These are phyloP conservation scores for Monosporascus sp. DNA, from an alignment of 2,329 filamentous ascomycete species.

Conservation along the genomic window DNA sequence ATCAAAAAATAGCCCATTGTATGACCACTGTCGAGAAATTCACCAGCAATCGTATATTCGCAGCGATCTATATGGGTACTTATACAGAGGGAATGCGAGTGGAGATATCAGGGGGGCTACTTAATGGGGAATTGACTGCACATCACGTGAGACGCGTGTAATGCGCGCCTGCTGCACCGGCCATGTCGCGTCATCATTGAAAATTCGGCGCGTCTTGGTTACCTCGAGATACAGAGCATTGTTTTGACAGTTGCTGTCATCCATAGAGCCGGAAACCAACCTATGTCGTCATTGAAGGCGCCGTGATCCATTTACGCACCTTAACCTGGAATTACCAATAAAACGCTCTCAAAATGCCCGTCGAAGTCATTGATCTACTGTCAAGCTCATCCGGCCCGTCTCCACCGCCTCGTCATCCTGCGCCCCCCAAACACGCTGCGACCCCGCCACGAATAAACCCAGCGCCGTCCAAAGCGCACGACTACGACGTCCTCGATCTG, in stretches of 20 bases:
- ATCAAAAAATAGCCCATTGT: too few relatives aligned
- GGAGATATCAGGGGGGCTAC: not conserved
- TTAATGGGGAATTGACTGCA: too few relatives aligned
- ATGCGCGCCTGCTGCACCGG: not conserved
- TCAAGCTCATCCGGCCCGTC: conserved; percentile 23
- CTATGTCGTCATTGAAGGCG: not conserved
- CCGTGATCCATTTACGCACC: too few relatives aligned
- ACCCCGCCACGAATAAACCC: conserved; percentile 1
- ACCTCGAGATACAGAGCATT: not conserved
- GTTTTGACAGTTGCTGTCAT: not conserved
- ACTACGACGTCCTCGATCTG: conserved; percentile 7
- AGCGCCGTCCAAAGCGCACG: conserved; percentile 7
- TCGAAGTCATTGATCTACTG: conserved; percentile 31
- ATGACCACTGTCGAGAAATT: too few relatives aligned
- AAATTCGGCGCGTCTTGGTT: not conserved
- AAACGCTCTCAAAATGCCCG: conserved; percentile 21
- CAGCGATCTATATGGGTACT: too few relatives aligned
- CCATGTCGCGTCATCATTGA: not conserved
- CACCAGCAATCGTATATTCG: too few relatives aligned
- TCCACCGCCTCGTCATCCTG: not conserved
- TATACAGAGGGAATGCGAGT: too few relatives aligned
- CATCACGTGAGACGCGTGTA: not conserved
- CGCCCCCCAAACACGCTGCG: not conserved
- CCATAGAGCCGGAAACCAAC: not conserved
- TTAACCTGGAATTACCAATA: not conserved